Evolutionary conservation across 768 basidiomycete genomes (phyloP).

Genomic region (Tylopilus balloui): DNA sequence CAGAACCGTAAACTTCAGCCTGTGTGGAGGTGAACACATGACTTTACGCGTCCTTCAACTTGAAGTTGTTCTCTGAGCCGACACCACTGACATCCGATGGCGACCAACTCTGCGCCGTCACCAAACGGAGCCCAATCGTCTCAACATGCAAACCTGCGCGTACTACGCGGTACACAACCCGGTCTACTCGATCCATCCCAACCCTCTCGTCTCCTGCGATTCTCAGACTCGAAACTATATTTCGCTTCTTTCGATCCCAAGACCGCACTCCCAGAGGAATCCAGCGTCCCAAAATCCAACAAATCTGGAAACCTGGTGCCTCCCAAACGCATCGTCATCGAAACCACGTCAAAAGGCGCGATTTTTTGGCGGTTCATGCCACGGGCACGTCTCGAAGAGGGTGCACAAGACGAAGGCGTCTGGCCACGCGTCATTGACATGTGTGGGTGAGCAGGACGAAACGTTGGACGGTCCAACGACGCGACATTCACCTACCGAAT

Average conservation of each 20-base stretch:
- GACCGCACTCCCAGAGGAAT: slow-evolving; percentile 47
- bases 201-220: slow-evolving; percentile 54
- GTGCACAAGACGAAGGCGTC: slow-evolving; percentile 57
- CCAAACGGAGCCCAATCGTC: slow-evolving; percentile 4
- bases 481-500: slow-evolving; percentile 11
- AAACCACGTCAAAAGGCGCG: slow-evolving; percentile 52
- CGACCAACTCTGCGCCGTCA: neutral
- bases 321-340: slow-evolving; percentile 72
- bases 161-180: slow-evolving; percentile 44
- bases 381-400: slow-evolving; percentile 53
- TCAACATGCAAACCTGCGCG: slow-evolving; percentile 12
- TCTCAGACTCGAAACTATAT: slow-evolving; percentile 52
- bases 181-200: slow-evolving; percentile 66
- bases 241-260: slow-evolving; percentile 76
- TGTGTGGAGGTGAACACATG: slow-evolving; percentile 20
- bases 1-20: too few species aligned
- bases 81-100: slow-evolving; percentile 12
- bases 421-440: slow-evolving; percentile 68
- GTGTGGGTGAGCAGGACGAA: slow-evolving; percentile 53
- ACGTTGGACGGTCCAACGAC: slow-evolving; percentile 1
- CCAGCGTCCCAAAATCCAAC: slow-evolving; percentile 39
- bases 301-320: slow-evolving; percentile 45
- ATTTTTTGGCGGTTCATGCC: slow-evolving; percentile 77
- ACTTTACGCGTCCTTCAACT: slow-evolving; percentile 5
- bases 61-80: too few species aligned